Conservation (phyloP, 805 yeast genomes). For the Lipomyces sp. region DNA sequence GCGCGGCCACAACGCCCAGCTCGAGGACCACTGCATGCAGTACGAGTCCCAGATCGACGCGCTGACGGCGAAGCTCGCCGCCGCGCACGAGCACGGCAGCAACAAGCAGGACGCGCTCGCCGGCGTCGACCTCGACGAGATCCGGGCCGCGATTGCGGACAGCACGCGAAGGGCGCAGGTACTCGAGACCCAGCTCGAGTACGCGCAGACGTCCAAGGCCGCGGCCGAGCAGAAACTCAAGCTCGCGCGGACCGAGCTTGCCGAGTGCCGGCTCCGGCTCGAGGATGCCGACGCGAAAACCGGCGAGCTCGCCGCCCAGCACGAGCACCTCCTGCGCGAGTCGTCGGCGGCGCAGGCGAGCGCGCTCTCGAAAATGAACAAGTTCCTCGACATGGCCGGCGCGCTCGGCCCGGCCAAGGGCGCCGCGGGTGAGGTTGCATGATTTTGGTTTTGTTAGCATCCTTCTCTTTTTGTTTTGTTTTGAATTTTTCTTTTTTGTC, state of each 20-base stretch:
- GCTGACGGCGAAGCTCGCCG: no score
- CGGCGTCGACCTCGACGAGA: constrained; percentile 11
- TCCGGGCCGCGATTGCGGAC: constrained; percentile 16
- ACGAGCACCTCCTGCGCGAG: constrained; percentile 6
- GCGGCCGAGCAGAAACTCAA: constrained; percentile 12
- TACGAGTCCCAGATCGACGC: no score
- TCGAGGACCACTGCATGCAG: no score
- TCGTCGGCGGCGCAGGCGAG: constrained; percentile 5
- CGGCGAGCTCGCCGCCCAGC: constrained; percentile 9
- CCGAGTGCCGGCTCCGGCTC: constrained; percentile 6
- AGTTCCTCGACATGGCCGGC: constrained; percentile 25
- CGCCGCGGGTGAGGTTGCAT: no score
- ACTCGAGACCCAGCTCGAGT: constrained; percentile 15
- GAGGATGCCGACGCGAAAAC: constrained; percentile 16
- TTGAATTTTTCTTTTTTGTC: not conserved
- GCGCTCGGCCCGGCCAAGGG: no score
- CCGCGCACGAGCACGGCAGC: not conserved
- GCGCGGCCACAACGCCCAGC: no score
- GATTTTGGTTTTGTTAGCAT: no score
- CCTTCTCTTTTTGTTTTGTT: not conserved
- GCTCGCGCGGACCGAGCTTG: constrained; percentile 6
- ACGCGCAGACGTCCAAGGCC: constrained; percentile 1
- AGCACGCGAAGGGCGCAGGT: constrained; percentile 5
- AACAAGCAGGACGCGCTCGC: not conserved
- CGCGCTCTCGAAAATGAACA: constrained; percentile 13